These are phyloP conservation scores for Multifurca ochricompacta DNA, from an alignment of 768 basidiomycete genomes.

Conservation along the genomic window DNA sequence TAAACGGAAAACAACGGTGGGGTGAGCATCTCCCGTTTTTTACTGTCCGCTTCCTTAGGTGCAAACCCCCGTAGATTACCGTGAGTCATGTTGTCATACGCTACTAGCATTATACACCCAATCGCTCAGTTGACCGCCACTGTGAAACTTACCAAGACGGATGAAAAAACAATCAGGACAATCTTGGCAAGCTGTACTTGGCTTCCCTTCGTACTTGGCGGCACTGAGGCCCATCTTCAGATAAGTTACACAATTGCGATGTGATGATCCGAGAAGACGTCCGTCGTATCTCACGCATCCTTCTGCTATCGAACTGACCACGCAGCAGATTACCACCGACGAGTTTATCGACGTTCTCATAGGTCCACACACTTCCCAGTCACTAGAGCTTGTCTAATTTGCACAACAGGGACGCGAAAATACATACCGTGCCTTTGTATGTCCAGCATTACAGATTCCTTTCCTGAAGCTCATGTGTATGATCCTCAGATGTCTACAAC, in stretches of 20 bases:
- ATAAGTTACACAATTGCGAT: slow-evolving; percentile 90
- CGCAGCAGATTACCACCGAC: slow-evolving; percentile 76
- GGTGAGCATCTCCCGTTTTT: slow-evolving; percentile 37
- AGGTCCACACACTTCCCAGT: slow-evolving; percentile 36
- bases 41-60: slow-evolving; percentile 6
- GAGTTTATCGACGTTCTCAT: slow-evolving; percentile 99
- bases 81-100: slow-evolving; percentile 30
- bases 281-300: slow-evolving; percentile 22
- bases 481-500: slow-evolving; percentile 77
- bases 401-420: slow-evolving; percentile 70
- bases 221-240: slow-evolving; percentile 31
- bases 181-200: slow-evolving; percentile 80
- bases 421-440: slow-evolving; percentile 89
- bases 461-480: neutral
- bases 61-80: slow-evolving; percentile 52
- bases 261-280: slow-evolving; percentile 99
- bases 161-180: slow-evolving; percentile 89
- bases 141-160: slow-evolving; percentile 88
- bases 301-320: slow-evolving; percentile 7
- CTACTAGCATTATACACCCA: slow-evolving; percentile 1
- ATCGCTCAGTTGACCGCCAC: slow-evolving; percentile 67
- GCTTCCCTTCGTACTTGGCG: neutral
- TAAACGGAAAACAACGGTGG: slow-evolving; percentile 92
- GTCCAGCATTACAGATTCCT: slow-evolving; percentile 24
- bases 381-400: neutral